phyloP scores from a whole-genome alignment of 805 yeast genomes.

The Suhomyces vadensis region DNA sequence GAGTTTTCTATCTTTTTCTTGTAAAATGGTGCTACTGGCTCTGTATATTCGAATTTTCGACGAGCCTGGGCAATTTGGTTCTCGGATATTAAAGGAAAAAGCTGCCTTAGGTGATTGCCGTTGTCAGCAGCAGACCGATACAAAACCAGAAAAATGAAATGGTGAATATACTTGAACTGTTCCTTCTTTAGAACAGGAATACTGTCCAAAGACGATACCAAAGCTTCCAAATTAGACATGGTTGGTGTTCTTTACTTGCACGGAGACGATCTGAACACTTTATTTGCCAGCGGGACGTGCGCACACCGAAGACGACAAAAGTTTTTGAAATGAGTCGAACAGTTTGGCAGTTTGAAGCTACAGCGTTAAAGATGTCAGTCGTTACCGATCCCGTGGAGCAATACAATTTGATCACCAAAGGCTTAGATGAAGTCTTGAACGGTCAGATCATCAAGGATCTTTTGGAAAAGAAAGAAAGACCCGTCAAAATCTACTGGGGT shows the following conservation, averaged over 20 bases:
- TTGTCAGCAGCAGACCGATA: conserved; percentile 27
- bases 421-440: conserved; percentile 89
- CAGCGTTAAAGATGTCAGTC: conserved; percentile 17
- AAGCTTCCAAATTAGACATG: not conserved
- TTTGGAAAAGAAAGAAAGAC: conserved; percentile 77
- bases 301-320: not conserved
- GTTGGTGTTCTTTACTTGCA: not conserved
- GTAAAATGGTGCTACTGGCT: conserved; percentile 3
- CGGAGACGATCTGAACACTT: not conserved
- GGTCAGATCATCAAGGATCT: conserved; percentile 83
- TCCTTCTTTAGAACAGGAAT: not conserved
- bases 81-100: conserved; percentile 15
- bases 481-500: conserved; percentile 94
- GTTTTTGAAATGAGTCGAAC: not conserved
- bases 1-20: not conserved
- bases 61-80: too few relatives aligned
- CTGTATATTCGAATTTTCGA: not conserved
- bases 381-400: conserved; percentile 58
- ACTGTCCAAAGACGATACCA: not conserved
- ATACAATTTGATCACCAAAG: conserved; percentile 74
- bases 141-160: conserved; percentile 25
- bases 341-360: not conserved
- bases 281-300: conserved; percentile 1
- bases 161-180: not conserved
- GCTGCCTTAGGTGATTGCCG: conserved; percentile 13